Conservation (phyloP, 2,329 filamentous ascomycete genomes). For the Diaporthe citriasiana region DNA sequence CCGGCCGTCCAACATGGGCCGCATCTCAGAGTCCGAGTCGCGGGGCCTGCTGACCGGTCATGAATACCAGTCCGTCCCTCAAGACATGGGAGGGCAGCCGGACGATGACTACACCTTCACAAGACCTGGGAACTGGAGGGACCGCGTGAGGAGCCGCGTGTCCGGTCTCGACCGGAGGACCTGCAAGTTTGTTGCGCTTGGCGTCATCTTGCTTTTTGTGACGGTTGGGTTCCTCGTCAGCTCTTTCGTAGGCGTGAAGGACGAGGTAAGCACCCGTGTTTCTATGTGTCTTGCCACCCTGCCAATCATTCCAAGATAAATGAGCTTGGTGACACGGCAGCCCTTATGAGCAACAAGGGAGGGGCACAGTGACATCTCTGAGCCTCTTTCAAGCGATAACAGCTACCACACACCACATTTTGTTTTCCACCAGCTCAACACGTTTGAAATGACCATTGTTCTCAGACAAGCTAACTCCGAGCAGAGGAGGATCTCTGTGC, state of each 20-base stretch:
- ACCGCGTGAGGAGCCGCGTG: slow-evolving; percentile 48
- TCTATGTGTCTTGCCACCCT: slow-evolving; percentile 17
- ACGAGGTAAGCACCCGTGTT: slow-evolving; percentile 46
- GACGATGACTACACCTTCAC: slow-evolving; percentile 34
- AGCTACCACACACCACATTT: neutral
- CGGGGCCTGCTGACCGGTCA: slow-evolving; percentile 57
- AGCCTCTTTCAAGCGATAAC: neutral
- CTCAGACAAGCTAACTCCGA: slow-evolving; percentile 34
- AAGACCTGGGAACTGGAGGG: slow-evolving; percentile 45
- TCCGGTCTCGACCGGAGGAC: slow-evolving; percentile 47
- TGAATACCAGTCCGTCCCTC: slow-evolving; percentile 32
- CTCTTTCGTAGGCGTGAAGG: slow-evolving; percentile 46
- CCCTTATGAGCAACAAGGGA: slow-evolving; percentile 3
- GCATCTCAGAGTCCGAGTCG: slow-evolving; percentile 53
- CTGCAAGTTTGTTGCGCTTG: slow-evolving; percentile 49
- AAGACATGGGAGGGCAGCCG: slow-evolving; percentile 54
- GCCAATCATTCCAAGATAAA: neutral
- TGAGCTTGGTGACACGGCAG: slow-evolving; percentile 2
- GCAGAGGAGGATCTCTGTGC: slow-evolving; percentile 30
- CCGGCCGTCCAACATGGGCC: slow-evolving; percentile 56
- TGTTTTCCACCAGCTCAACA: neutral
- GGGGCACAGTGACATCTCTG: neutral
- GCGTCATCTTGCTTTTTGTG: slow-evolving; percentile 50
- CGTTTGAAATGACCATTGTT: neutral
- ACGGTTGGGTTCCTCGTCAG: slow-evolving; percentile 51